Conservation (phyloP, 257 asterid species). For the Fraxinus anomala region DNA sequence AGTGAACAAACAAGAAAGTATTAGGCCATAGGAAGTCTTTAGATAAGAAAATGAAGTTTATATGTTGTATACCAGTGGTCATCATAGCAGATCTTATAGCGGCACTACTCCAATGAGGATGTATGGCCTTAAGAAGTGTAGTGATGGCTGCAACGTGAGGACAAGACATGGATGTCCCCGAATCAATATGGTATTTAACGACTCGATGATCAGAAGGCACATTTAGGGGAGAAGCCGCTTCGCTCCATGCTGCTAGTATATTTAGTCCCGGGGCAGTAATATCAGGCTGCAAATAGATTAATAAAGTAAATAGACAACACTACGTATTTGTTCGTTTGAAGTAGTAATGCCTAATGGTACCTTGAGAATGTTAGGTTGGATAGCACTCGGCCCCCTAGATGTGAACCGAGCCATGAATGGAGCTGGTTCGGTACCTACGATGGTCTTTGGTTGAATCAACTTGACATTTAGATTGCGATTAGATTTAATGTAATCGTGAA, state of each 20-base stretch:
- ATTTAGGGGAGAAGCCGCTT: conserved; percentile 33
- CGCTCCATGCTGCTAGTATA: conserved; percentile 35
- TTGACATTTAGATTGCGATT: conserved; percentile 30
- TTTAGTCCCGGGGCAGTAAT: conserved; percentile 35
- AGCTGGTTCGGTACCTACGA: conserved; percentile 37
- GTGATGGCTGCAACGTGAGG: conserved; percentile 48
- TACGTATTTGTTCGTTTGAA: too few species aligned
- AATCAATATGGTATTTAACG: conserved; percentile 30
- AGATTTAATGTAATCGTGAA: conserved; percentile 23
- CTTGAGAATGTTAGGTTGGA: conserved; percentile 47
- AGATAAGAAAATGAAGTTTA: background rate
- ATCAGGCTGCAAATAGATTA: conserved; percentile 30
- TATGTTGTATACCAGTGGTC: conserved; percentile 33
- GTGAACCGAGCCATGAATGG: conserved; percentile 45
- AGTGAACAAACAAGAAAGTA: background rate
- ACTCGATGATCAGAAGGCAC: conserved; percentile 26
- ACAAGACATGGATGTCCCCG: conserved; percentile 61
- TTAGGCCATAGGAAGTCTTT: background rate
- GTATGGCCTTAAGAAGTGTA: conserved; percentile 49
- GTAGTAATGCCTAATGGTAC: conserved; percentile 19
- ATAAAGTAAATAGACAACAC: too few species aligned
- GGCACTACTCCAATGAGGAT: conserved; percentile 58
- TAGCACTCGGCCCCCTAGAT: conserved; percentile 36
- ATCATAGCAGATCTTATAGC: conserved; percentile 55
- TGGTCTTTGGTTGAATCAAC: conserved; percentile 27